These are phyloP conservation scores for Bimuria novae-zelandiae DNA, from an alignment of 2,329 filamentous ascomycete species.

Conservation along the genomic window DNA sequence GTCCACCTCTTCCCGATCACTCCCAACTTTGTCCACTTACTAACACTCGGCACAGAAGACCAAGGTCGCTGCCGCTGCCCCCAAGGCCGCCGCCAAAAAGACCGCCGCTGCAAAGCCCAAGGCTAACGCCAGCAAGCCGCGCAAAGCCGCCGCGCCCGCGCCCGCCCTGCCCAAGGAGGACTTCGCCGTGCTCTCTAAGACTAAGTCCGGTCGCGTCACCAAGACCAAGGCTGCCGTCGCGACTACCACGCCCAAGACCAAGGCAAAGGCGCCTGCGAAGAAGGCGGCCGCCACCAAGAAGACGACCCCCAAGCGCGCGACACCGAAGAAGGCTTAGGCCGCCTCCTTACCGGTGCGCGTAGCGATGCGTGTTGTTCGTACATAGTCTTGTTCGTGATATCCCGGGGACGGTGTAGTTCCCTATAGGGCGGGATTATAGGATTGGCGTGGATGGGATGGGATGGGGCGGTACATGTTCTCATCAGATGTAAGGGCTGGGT, in stretches of 20 bases:
- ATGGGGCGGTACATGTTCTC: too few species aligned
- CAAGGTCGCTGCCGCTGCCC: constrained; percentile 25
- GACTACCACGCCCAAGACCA: constrained; percentile 42
- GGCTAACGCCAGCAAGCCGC: constrained; percentile 53
- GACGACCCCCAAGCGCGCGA: constrained; percentile 54
- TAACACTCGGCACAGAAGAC: constrained; percentile 32
- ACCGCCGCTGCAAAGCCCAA: constrained; percentile 45
- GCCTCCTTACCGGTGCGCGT: too few species aligned
- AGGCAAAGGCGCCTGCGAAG: constrained; percentile 48
- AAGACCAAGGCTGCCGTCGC: constrained; percentile 42
- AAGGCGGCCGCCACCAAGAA: constrained; percentile 47
- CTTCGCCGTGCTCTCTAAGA: constrained; percentile 71
- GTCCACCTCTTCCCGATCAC: constrained; percentile 5
- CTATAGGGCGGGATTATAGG: too few species aligned
- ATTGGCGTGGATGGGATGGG: too few species aligned
- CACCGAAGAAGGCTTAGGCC: constrained; percentile 46
- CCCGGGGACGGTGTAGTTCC: too few species aligned
- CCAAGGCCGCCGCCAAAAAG: constrained; percentile 37
- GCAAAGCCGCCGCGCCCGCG: constrained; percentile 53
- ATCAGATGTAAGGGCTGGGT: too few species aligned
- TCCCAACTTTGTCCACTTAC: too few species aligned
- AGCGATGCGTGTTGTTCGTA: too few species aligned
- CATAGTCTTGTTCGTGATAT: constrained; percentile 39
- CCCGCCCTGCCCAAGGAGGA: constrained; percentile 71
- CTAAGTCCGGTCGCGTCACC: constrained; percentile 62